These are phyloP conservation scores for Leptomonas seymouri DNA, from an alignment of 208 protist genomes.

Conservation along the genomic window DNA sequence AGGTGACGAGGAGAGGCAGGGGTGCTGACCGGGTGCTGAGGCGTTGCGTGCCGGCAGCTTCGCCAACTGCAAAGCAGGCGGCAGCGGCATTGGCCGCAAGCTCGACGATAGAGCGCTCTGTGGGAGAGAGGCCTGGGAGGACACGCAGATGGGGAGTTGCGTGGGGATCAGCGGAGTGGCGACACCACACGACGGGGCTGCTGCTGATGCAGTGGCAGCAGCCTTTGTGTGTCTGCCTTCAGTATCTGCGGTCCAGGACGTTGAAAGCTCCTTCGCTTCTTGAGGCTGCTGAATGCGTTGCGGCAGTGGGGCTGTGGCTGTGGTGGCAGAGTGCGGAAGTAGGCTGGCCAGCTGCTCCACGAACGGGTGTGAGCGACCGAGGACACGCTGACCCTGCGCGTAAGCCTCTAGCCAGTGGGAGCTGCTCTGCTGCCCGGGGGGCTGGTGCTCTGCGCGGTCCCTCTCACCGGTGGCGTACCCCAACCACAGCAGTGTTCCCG, in stretches of 20 bases:
- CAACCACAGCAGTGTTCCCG: constrained; percentile 25
- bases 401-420: constrained; percentile 18
- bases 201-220: not conserved
- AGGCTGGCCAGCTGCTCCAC: constrained; percentile 1
- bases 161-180: not conserved
- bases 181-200: not conserved
- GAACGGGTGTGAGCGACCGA: constrained; percentile 22
- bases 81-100: not conserved
- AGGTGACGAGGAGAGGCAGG: not conserved
- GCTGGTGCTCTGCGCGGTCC: not conserved
- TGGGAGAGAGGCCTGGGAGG: not conserved
- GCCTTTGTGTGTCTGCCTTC: not conserved
- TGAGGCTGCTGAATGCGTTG: not conserved
- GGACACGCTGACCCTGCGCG: constrained; percentile 7
- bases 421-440: not conserved
- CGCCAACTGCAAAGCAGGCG: not conserved
- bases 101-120: too few relatives aligned
- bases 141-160: not conserved
- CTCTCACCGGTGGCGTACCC: not conserved
- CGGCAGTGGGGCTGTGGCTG: not conserved
- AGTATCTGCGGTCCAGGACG: too few relatives aligned
- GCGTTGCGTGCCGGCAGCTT: constrained; percentile 1
- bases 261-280: not conserved
- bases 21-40: not conserved
- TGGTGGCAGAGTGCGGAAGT: not conserved